Conservation (phyloP, 1,139 yeast species). For the Saccharomyces hybrid region DNA sequence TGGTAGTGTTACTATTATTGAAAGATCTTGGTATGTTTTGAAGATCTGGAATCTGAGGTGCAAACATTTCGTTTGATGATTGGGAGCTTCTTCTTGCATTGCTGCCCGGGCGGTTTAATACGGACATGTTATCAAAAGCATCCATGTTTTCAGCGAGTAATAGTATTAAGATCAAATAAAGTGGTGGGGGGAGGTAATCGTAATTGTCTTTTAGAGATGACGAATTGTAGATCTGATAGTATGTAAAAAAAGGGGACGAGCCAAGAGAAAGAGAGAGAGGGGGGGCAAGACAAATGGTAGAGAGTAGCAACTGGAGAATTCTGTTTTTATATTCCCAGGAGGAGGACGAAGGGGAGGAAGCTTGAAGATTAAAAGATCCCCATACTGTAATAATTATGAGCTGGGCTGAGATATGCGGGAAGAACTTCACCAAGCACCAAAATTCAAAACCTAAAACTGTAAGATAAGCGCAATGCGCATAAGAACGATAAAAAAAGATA, state of each 20-base stretch:
- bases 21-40: conserved; percentile 1
- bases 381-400: not conserved
- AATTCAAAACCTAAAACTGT: not conserved
- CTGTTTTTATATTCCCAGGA: not conserved
- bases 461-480: not conserved
- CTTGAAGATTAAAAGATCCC: not conserved
- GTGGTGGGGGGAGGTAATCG: no score
- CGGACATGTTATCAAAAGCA: not conserved
- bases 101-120: not conserved
- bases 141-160: not conserved
- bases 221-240: no score
- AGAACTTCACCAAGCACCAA: not conserved
- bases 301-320: not conserved
- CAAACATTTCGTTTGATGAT: not conserved
- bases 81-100: not conserved
- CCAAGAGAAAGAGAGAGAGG: no score
- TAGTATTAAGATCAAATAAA: not conserved
- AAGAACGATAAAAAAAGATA: not conserved
- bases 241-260: no score
- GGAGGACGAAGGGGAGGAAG: not conserved
- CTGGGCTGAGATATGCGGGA: not conserved
- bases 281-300: not conserved
- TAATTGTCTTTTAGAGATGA: no score
- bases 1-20: not conserved
- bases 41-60: not conserved